Evolutionary conservation across 2,329 filamentous ascomycete genomes (phyloP).

Genomic region (Purpureocillium takamizusanense): DNA sequence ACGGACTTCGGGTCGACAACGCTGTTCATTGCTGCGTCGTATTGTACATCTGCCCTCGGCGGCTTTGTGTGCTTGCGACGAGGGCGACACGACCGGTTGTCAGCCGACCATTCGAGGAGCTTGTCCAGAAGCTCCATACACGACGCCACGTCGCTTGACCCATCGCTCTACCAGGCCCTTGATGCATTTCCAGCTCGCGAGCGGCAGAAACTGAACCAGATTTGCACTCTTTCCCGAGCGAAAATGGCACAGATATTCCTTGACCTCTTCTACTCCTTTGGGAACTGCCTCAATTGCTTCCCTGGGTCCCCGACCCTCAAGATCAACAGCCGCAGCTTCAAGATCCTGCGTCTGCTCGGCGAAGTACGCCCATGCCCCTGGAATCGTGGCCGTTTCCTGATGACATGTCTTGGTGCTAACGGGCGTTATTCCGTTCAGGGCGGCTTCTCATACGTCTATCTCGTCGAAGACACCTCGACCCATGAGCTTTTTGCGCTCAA

Average conservation of each 20-base stretch:
- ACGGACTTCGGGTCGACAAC: too few species aligned
- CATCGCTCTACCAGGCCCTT: too few species aligned
- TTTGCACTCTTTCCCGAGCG: not conserved
- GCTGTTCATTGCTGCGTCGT: too few species aligned
- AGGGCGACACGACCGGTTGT: too few species aligned
- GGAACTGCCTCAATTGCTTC: slow-evolving; percentile 94
- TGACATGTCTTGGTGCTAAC: not conserved
- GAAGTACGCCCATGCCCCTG: slow-evolving; percentile 51
- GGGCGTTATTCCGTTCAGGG: slow-evolving; percentile 43
- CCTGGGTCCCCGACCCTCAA: slow-evolving; percentile 88
- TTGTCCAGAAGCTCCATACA: too few species aligned
- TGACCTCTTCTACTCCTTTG: slow-evolving; percentile 84
- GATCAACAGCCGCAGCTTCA: slow-evolving; percentile 91
- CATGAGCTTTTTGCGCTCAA: slow-evolving; percentile 89
- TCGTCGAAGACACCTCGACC: slow-evolving; percentile 82
- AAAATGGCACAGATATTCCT: slow-evolving; percentile 75
- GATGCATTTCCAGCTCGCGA: not conserved
- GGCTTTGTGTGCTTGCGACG: too few species aligned
- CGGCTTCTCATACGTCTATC: slow-evolving; percentile 97
- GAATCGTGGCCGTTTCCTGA: not conserved
- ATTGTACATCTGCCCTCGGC: too few species aligned
- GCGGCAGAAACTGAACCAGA: not conserved
- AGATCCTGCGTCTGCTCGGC: slow-evolving; percentile 85
- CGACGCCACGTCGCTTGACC: too few species aligned
- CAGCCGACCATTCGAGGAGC: too few species aligned